Base-by-base conservation (phyloP, 208 protist species). In the Vickermania ingenoplastis region DNA sequence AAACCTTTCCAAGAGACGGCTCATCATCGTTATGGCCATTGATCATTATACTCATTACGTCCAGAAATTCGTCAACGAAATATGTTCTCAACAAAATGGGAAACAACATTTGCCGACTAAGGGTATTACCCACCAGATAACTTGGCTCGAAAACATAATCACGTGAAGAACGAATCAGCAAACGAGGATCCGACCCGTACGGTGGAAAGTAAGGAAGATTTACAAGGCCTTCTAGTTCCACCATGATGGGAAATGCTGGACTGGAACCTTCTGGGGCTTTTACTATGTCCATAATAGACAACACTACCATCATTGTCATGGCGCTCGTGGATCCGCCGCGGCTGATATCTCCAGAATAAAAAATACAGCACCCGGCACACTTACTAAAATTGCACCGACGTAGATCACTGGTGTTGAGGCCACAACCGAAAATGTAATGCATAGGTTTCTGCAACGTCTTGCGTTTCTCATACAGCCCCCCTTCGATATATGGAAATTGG, bases 121-220 rank as follows among this genome's bases (percentile, higher is more conserved):
- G 56, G 14, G 85, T 79, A 56, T 92, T 92, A 45, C 85, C 85
- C 53, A 92, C 85, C 48, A 89, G 71, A 55, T 80, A 92, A 69
- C 89, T 87, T 0, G 85, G 85, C 65, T 89, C 81, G 67, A 87
- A 92, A 17, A 89, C 81, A 59, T 82, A 92, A 70, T 92, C 81
- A 7, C 56, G 48, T 53, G 82, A 73, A 0, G 85, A 81, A 63
- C 83, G 86, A n/a, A 61, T 31, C 59, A 74, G 71, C 53, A 92
- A 63, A 7, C 65, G 70, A 50, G 41, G 30, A 57, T 89, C 79
- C 23, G 86, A 75, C 1, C 75, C 76, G 69, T 83, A 79, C 3
- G 81, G 85, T 2, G 85, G 81, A 51, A 92, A 92, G 13, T 86
- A 69, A 0, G 79, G 73, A n/a, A 92, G 67, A 55, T 87, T 86